Evolutionary conservation across 1,139 yeast species (phyloP), one percentile per base, ranked within the genome.

Genomic region (Blastobotrys malaysiensis): DNA sequence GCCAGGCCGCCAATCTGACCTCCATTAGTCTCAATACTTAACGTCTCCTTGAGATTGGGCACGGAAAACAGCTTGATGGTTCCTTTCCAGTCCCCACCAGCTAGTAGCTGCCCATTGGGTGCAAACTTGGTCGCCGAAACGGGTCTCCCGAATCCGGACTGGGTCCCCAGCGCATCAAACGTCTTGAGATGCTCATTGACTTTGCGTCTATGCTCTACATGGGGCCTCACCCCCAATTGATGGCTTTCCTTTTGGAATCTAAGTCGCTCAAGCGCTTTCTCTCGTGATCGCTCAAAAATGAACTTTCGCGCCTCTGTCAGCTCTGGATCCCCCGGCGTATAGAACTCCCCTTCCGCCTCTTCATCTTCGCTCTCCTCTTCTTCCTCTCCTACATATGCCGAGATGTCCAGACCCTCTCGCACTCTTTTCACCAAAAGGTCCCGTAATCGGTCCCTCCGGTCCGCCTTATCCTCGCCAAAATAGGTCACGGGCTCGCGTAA

Each of bases 11-110:
- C 80, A 2, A 85, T 77, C 64, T 86, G 88, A 52, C 88, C 95
- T 3, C 58, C 68, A 60, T 80, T 83, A 1, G 82, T 84, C 9
- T 72, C 63, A 67, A 69, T 69, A 22, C 64, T 59, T 20, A 60
- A 55, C 18, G 63, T 50, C 11, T 71, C 59, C 36, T 71, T 69
- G 48, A 87, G 69, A 24, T 75, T 69, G 0, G 68, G 66, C 1
- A 69, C 63, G 48, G 76, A 69, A 27, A 88, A 55, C 2, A 88
- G 56, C 57, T 78, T 78, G 3, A 89, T 63, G 18, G 78, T 77
- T 2, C 98, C 98, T 56, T 85, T 82, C 97, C 98, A 91, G 45
- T 95, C 86, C 0, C 93, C 96, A 16, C 83, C 76, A 0, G 89
- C 87, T 1, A 88, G 70, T 2, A 56, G 47, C 2, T 60, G 47